Base-by-base conservation (phyloP, 192 early-diverging fungal genomes). In the Pilaira anomala region DNA sequence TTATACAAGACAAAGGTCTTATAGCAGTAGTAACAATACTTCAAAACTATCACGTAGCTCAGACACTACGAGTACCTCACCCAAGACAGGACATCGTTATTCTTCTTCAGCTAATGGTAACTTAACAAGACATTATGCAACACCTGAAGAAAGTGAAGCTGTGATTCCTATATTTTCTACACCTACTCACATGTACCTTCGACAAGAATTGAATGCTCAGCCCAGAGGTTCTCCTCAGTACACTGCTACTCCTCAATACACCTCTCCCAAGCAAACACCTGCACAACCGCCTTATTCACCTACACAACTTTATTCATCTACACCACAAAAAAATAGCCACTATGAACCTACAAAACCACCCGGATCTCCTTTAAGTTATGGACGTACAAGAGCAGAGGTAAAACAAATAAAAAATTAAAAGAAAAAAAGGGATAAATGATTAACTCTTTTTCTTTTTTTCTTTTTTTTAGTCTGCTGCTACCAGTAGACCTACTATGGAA, bases 151-250 rank as follows among this genome's bases (percentile, higher is more conserved):
- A 18, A 54, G 52, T 8, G 52, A 54, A 30, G 52, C 52, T 18
- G 30, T 29, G 2, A 54, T 54, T 18, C 60, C 60, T 29, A 29
- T 62, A 14, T 62, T 62, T 33, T 48, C 0, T 13, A 62, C 60
- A 8, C 60, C 60, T 30, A 62, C 42, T 19, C 28, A 46, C 2
- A 62, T 62, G 60, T 62, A 62, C 13, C 48, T 24, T 50, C 48
- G 19, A 50, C 48, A 50, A 50, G 48, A 50, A 50, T 19, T 19
- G 26, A 54, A 54, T 33, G 52, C 24, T 14, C 52, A 11, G 13
- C 52, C 21, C 5, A 54, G 16, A 30, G 9, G 29, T 48, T 19
- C 46, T 16, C 46, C 16, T 12, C 5, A 12, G 5, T 21, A 48
- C 46, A 48, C 46, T 1, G 33, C 33, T 36, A 9, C 33, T 36